A percentile compares a stretch with the other conserved stretches of the same genome.
Evolutionary conservation across 1,284 basidiomycete species (phyloP).

Genomic region (Jaminaea rosea): DNA sequence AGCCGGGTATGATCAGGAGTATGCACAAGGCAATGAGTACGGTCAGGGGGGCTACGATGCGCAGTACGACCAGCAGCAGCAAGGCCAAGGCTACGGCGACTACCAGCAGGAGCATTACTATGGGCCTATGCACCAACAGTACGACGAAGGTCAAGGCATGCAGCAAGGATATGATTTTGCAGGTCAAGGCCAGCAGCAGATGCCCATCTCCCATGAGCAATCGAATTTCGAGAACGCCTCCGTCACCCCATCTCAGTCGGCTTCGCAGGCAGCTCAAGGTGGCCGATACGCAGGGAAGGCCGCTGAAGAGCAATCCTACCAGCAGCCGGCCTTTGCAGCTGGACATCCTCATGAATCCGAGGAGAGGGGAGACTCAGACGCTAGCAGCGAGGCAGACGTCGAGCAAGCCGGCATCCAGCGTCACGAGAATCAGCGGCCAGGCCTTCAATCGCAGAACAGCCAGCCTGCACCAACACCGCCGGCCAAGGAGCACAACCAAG

Average conservation of each 20-base stretch:
- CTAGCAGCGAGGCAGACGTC: conserved; percentile 19
- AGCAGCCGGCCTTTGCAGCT: background rate
- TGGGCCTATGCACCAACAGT: background rate
- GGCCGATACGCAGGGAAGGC: background rate
- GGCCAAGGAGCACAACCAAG: background rate
- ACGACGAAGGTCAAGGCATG: background rate
- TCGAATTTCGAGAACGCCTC: conserved; percentile 32
- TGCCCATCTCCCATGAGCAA: conserved; percentile 3
- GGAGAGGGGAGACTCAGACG: conserved; percentile 15
- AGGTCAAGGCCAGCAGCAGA: background rate
- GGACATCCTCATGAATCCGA: conserved; percentile 2
- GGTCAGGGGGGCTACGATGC: conserved; percentile 6
- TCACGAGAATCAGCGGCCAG: conserved; percentile 11
- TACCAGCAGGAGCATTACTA: conserved; percentile 9
- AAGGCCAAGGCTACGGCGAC: conserved; percentile 3
- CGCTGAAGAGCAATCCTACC: background rate
- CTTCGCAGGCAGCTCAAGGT: conserved; percentile 36
- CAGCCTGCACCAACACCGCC: conserved; percentile 8
- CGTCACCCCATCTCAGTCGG: conserved; percentile 48
- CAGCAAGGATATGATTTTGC: too few relatives aligned
- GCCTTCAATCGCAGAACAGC: background rate
- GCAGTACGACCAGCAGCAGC: conserved; percentile 16
- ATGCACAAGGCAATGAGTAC: background rate
- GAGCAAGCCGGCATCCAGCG: conserved; percentile 26
- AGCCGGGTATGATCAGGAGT: conserved; percentile 16